Percentiles rank a stretch among this genome's conserved stretches.
phyloP scores from a whole-genome alignment of 257 asterid genomes.

The Nicotiana undulata region DNA sequence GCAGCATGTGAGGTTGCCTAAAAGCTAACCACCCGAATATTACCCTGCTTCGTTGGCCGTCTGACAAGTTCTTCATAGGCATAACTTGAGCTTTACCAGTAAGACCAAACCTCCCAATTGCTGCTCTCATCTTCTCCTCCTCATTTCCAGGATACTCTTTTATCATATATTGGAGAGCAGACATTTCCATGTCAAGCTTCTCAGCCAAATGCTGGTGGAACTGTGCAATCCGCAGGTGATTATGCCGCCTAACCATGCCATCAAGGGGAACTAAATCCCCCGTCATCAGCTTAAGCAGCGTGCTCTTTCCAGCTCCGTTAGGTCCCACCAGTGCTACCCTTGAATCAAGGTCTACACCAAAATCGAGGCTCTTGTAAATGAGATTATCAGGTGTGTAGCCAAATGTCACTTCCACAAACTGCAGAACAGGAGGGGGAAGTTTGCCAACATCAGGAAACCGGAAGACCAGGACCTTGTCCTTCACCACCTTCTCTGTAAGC shows the following conservation, averaged over 20 bases:
- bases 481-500: constrained; percentile 74
- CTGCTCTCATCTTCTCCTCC: constrained; percentile 92
- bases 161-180: constrained; percentile 73
- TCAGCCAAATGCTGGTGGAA: constrained; percentile 91
- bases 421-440: constrained; percentile 98
- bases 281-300: constrained; percentile 90
- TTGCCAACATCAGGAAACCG: constrained; percentile 82
- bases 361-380: constrained; percentile 77
- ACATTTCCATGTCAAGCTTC: constrained; percentile 73
- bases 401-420: constrained; percentile 81
- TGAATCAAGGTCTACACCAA: constrained; percentile 96
- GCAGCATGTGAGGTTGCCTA: constrained; percentile 81
- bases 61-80: constrained; percentile 91
- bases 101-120: constrained; percentile 82
- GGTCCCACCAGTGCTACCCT: constrained; percentile 97
- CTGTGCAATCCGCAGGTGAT: constrained; percentile 85
- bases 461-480: constrained; percentile 69
- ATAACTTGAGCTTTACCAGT: constrained; percentile 91
- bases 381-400: constrained; percentile 90
- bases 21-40: constrained; percentile 95
- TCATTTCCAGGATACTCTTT: constrained; percentile 85
- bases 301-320: constrained; percentile 98
- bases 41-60: constrained; percentile 85
- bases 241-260: constrained; percentile 96
- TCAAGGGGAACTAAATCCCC: constrained; percentile 82